Evolutionary conservation across 75 land plant genomes (phyloP).

Genomic region (Picea sitchensis): DNA sequence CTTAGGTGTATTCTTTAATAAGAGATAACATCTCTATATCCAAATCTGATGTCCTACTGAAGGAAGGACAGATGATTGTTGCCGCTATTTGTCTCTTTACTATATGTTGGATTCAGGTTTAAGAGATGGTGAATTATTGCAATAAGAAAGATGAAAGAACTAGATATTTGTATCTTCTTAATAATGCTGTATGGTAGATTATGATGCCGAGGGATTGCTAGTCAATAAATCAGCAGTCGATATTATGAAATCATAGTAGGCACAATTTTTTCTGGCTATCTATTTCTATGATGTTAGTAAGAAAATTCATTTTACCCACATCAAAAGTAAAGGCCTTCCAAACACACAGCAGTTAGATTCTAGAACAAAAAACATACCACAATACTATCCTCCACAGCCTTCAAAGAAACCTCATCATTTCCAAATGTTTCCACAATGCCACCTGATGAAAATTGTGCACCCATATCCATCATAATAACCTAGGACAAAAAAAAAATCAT

Average conservation of each 20-base stretch:
- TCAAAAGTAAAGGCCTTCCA: neutral
- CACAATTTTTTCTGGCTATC: neutral
- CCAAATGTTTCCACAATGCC: conserved; percentile 52
- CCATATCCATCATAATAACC: conserved; percentile 40
- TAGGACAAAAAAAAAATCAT: conserved; percentile 11
- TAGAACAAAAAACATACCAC: conserved; percentile 32
- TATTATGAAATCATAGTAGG: neutral
- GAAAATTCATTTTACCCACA: neutral
- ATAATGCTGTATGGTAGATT: neutral
- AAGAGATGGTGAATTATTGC: too few relatives aligned
- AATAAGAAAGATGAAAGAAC: neutral
- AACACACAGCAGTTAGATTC: neutral
- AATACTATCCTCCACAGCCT: conserved; percentile 50
- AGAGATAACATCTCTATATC: too few relatives aligned
- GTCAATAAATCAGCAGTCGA: neutral
- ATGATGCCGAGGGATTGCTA: neutral
- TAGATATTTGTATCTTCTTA: neutral
- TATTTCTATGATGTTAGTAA: neutral
- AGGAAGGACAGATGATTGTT: too few relatives aligned
- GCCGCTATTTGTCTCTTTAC: too few relatives aligned
- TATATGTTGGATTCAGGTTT: too few relatives aligned
- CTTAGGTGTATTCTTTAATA: too few relatives aligned
- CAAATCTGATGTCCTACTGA: too few relatives aligned
- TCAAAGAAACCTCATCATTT: conserved; percentile 61
- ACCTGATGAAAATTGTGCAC: conserved; percentile 39